Base-by-base conservation (phyloP, 108 stramenopile species). In the Skeletonema costatum region DNA sequence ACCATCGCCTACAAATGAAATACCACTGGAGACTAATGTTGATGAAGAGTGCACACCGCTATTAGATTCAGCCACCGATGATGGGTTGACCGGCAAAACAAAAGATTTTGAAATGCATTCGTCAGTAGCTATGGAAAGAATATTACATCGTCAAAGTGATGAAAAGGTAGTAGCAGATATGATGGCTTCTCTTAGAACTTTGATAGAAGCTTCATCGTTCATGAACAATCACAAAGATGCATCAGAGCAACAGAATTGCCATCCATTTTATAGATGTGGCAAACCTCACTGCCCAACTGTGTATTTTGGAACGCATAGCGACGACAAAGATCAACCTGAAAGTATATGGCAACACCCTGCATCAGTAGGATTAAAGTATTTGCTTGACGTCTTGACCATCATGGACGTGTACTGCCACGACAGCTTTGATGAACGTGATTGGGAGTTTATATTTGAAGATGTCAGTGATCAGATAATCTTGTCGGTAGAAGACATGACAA, bases 381-480 rank as follows among this genome's bases (percentile, higher is more conserved):
- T 82, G 11, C 69, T 87, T 14, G 58, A 35, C 17, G 76, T 84
- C n/a, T 44, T 90, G 30, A 17, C 51, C 19, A 78, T 88, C 11
- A 84, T 90, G 85, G 77, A 84, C 59, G 62, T 63, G 4, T 86
- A 84, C 73, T 87, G 80, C 48, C 74, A 71, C 5, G 75, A 85
- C 11, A 72, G 73, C 29, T 59, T 80, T 41, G 60, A 63, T 11
- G 79, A 83, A 42, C 32, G 32, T 42, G 75, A 76, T 12, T 88
- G 78, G 79, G 60, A 74, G 9, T 29, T 58, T 29, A 64, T 84
- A 2, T 79, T 79, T 66, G 76, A 71, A 64, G 58, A 46, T 32
- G 5, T 36, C 6, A 31, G 11, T 17, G 32, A 16, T 31, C 70
- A 76, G 7, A 25, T 12, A 32, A 39, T 53, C 13, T 60, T 51